These are phyloP conservation scores for Ustilago sp. DNA, from an alignment of 1,284 basidiomycete genomes.

Conservation along the genomic window DNA sequence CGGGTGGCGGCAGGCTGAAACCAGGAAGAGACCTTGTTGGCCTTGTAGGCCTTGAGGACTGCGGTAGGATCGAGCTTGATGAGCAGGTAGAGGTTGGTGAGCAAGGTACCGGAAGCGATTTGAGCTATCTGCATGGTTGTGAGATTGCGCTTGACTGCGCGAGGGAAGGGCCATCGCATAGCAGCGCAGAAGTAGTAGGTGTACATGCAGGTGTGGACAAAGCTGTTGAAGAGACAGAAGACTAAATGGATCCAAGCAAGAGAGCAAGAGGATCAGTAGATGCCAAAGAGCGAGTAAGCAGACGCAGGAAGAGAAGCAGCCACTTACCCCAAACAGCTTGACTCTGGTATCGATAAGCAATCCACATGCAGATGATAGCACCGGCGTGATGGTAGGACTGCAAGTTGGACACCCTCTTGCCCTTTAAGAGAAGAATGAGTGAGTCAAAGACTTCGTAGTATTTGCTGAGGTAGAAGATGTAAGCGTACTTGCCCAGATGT, in stretches of 20 bases:
- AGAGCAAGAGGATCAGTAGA: constrained; percentile 5
- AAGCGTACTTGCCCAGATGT: constrained; percentile 62
- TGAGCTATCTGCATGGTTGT: constrained; percentile 65
- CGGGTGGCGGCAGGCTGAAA: background rate
- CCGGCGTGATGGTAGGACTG: constrained; percentile 67
- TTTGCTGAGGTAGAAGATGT: constrained; percentile 69
- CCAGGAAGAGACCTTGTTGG: constrained; percentile 25
- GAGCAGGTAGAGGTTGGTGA: constrained; percentile 62
- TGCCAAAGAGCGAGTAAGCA: background rate
- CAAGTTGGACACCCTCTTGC: constrained; percentile 66
- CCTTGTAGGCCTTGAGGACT: constrained; percentile 32
- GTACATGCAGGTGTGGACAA: constrained; percentile 64
- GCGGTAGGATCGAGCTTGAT: constrained; percentile 30
- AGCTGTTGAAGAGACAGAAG: constrained; percentile 65
- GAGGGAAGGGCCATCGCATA: constrained; percentile 59
- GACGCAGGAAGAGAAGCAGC: background rate
- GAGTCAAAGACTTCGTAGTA: constrained; percentile 67
- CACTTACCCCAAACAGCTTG: constrained; percentile 58
- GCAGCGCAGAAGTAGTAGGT: constrained; percentile 62
- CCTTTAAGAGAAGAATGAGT: constrained; percentile 68
- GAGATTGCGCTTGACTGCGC: constrained; percentile 60
- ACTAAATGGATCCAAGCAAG: constrained; percentile 21
- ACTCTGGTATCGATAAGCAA: constrained; percentile 64
- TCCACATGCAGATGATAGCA: constrained; percentile 69
- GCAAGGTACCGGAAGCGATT: constrained; percentile 59